Conservation (phyloP, 2,329 filamentous ascomycete species). For the Fusarium longipes region DNA sequence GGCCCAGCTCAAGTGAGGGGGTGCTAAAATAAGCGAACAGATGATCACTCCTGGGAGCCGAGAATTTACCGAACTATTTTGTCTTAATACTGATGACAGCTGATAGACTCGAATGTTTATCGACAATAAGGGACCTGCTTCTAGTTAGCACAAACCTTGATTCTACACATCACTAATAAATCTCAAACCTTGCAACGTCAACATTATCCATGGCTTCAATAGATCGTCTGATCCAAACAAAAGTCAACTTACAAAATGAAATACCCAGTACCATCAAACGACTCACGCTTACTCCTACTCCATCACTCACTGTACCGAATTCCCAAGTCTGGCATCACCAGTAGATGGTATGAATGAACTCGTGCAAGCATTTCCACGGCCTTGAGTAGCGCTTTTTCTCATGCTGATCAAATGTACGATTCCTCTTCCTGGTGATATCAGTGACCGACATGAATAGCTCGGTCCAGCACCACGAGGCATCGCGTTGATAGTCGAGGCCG, state of each 20-base stretch:
- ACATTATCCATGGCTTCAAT: not conserved
- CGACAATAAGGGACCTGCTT: not conserved
- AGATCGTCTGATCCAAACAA: not conserved
- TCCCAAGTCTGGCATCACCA: no score
- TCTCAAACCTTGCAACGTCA: not conserved
- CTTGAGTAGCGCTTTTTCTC: not conserved
- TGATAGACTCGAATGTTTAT: not conserved
- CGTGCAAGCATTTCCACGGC: not conserved
- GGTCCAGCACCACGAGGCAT: conserved; percentile 3
- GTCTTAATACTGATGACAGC: not conserved
- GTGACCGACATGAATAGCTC: not conserved
- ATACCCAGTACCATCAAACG: not conserved
- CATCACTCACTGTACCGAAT: no score
- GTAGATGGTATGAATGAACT: not conserved
- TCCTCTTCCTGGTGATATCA: not conserved
- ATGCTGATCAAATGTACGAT: not conserved
- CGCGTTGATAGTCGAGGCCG: not conserved
- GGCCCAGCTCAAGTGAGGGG: not conserved
- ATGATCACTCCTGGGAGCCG: not conserved
- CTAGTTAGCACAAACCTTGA: conserved; percentile 2
- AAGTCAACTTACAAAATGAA: not conserved
- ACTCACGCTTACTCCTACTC: not conserved
- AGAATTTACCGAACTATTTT: not conserved
- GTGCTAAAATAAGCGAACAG: not conserved
- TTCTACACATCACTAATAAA: not conserved